phyloP scores from a whole-genome alignment of 2,329 filamentous ascomycete species.

The Sporothrix pseudoabietina region DNA sequence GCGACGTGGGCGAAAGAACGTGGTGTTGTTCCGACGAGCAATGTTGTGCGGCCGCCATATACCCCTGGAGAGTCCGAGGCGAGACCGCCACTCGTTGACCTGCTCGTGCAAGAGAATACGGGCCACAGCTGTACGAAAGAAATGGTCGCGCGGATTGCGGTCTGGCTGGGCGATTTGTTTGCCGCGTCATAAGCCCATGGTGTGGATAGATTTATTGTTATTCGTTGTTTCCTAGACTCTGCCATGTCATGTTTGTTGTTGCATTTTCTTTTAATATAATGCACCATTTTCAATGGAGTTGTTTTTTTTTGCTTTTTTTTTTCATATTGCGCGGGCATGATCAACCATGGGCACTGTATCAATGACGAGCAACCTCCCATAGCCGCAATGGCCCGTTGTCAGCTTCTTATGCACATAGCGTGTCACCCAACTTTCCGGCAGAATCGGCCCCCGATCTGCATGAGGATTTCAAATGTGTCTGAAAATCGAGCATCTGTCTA shows the following conservation, averaged over 20 bases:
- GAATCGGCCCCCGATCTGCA: background rate
- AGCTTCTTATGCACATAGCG: conserved; percentile 5
- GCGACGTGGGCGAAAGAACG: background rate
- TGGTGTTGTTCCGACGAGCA: background rate
- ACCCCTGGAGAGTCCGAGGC: background rate
- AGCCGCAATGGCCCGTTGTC: background rate
- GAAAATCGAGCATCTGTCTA: background rate
- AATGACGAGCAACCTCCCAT: too few relatives aligned
- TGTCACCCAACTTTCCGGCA: background rate
- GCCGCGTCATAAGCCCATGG: background rate
- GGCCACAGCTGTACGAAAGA: conserved; percentile 22
- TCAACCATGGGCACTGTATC: too few relatives aligned
- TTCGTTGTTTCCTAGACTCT: background rate
- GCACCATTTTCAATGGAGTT: too few relatives aligned
- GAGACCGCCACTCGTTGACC: background rate
- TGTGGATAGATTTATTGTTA: background rate
- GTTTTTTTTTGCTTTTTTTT: too few relatives aligned
- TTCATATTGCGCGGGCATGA: too few relatives aligned
- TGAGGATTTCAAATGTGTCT: background rate
- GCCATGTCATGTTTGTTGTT: background rate
- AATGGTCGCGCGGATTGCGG: conserved; percentile 12
- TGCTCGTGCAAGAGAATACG: conserved; percentile 6
- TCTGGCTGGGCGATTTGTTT: conserved; percentile 14
- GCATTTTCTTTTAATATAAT: too few relatives aligned
- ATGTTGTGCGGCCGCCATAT: background rate